Conservation (phyloP, 1,284 basidiomycete species). For the Irpex rosettiformis region DNA sequence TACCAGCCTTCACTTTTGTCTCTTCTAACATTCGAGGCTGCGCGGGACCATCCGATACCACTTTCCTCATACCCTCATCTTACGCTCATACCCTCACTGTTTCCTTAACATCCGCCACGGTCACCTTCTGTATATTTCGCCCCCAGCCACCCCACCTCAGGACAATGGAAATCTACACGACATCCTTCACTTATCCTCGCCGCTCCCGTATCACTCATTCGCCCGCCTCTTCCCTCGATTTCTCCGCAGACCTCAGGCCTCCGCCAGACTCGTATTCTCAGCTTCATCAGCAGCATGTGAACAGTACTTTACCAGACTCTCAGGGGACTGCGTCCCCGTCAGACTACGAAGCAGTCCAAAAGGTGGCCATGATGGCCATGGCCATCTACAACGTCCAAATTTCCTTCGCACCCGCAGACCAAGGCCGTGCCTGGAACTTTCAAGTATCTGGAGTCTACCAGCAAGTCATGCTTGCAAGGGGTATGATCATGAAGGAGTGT, state of each 20-base stretch:
- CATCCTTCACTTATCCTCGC: slow-evolving; percentile 86
- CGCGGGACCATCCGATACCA: slow-evolving; percentile 32
- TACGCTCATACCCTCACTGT: slow-evolving; percentile 35
- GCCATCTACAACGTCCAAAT: slow-evolving; percentile 80
- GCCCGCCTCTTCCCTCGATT: slow-evolving; percentile 61
- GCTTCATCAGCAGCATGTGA: slow-evolving; percentile 36
- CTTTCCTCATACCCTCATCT: slow-evolving; percentile 36
- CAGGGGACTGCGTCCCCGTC: slow-evolving; percentile 36
- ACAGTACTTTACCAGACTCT: slow-evolving; percentile 30
- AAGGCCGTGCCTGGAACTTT: slow-evolving; percentile 81
- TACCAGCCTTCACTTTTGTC: slow-evolving; percentile 21
- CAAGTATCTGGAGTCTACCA: slow-evolving; percentile 89
- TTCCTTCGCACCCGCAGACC: slow-evolving; percentile 72
- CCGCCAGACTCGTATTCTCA: slow-evolving; percentile 42
- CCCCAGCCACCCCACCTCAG: slow-evolving; percentile 25
- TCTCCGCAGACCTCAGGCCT: slow-evolving; percentile 38
- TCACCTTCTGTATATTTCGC: slow-evolving; percentile 29
- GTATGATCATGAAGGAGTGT: slow-evolving; percentile 85
- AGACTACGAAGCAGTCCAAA: slow-evolving; percentile 76
- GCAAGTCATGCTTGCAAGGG: slow-evolving; percentile 89
- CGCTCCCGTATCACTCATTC: slow-evolving; percentile 65
- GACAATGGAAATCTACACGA: slow-evolving; percentile 90
- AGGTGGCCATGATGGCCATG: slow-evolving; percentile 77
- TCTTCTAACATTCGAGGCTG: slow-evolving; percentile 24
- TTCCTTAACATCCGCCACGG: slow-evolving; percentile 29